Base-by-base conservation (phyloP, 441 rosid genomes). In the Erysimum pusillum region DNA sequence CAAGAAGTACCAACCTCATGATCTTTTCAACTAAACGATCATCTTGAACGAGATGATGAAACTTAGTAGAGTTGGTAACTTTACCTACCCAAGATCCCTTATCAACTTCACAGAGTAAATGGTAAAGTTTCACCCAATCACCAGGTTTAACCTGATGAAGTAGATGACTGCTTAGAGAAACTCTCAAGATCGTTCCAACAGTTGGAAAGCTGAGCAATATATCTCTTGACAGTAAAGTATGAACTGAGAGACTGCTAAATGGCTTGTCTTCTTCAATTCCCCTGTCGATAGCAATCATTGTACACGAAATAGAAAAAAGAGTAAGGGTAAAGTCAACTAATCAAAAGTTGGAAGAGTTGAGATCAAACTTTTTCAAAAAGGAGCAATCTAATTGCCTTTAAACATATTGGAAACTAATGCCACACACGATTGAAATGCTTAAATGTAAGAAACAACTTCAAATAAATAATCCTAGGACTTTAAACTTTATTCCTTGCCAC, bases 151-250 rank as follows among this genome's bases (percentile, higher is more conserved):
- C 80, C 71, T 77, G 42, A 73, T 73, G 87, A 63, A 86, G 81
- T 12, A 73, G 57, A 71, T 83, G 79, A 63, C 62, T 77, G 60
- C 83, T 82, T 68, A 85, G 60, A 66, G 73, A 52, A 75, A 93
- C 85, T 79, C 85, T 84, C 74, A 91, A 77, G 77, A 91, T 72
- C 25, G 91, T 88, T 79, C 99, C 99, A 78, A 85, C 86, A 5
- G 89, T 76, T 41, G 98, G 98, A 83, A 95, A 88, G 41, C 86
- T 80, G 76, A 80, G 76, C 14, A 91, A 73, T 62, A 80, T 1
- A 35, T 88, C 92, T 85, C 89, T 89, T 17, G 94, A 80, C 79
- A 85, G 67, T 64, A 81, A 74, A 61, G 67, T 66, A 8, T 90
- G 78, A 76, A 92, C 71, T 54, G 92, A 89, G 80, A 89, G 85